Conservation (phyloP, 805 yeast genomes). For the Lipomyces yamanashiensis region DNA sequence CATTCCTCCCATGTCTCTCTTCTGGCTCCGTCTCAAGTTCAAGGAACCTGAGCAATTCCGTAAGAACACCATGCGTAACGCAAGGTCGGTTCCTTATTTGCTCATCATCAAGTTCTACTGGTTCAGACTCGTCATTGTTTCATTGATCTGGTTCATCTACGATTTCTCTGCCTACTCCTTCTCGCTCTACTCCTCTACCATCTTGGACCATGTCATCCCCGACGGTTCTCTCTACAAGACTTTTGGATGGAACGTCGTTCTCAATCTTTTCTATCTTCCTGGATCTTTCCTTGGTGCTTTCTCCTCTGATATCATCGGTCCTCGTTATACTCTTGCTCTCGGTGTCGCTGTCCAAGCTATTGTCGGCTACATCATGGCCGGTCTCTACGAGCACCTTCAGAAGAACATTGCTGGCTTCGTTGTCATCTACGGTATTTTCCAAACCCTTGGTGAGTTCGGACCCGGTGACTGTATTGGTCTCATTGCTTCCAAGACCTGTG, state of each 20-base stretch:
- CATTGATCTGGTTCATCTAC: constrained; percentile 87
- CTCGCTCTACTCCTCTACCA: constrained; percentile 79
- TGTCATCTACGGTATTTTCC: constrained; percentile 86
- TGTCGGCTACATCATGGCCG: constrained; percentile 85
- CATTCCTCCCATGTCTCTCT: constrained; percentile 78
- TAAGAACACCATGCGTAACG: constrained; percentile 69
- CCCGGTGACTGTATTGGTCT: constrained; percentile 93
- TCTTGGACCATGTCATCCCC: constrained; percentile 61
- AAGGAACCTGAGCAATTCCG: constrained; percentile 73
- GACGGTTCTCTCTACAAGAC: constrained; percentile 67
- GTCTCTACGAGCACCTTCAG: constrained; percentile 59
- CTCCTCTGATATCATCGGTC: constrained; percentile 87
- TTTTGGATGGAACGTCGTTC: constrained; percentile 91
- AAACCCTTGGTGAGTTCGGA: constrained; percentile 89
- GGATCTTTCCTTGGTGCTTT: constrained; percentile 89
- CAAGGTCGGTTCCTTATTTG: constrained; percentile 64
- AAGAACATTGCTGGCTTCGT: constrained; percentile 75
- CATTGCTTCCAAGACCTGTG: constrained; percentile 81
- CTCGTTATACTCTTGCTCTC: constrained; percentile 70
- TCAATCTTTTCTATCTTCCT: constrained; percentile 86
- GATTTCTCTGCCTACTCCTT: constrained; percentile 88
- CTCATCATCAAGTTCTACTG: constrained; percentile 78
- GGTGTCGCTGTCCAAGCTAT: constrained; percentile 78
- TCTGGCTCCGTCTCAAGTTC: constrained; percentile 76
- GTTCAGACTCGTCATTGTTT: constrained; percentile 71